phyloP scores from a whole-genome alignment of 305 asterid genomes.

The Fraxinus albicans region DNA sequence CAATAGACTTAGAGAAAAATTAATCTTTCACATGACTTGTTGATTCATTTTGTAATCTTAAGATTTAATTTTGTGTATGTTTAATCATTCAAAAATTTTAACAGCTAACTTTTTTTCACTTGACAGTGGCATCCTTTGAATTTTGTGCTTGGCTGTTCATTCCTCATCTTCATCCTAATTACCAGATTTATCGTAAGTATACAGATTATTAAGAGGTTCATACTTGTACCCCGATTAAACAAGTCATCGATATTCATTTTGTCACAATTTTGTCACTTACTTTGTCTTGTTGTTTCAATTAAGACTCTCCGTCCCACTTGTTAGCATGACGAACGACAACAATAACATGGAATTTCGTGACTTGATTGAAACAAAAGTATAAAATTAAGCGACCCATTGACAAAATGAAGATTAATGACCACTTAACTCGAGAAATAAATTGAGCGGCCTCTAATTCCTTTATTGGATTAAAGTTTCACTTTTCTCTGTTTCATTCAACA shows the following conservation, averaged over 20 bases:
- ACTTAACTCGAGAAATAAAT: constrained; percentile 13
- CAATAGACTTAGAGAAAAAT: not conserved
- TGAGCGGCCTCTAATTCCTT: not conserved
- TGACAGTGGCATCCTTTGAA: constrained; percentile 71
- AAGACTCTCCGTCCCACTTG: constrained; percentile 21
- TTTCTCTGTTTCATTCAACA: not conserved
- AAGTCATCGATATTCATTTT: not conserved
- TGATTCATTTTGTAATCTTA: not conserved
- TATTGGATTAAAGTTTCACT: not conserved
- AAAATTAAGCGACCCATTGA: not conserved
- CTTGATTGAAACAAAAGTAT: constrained; percentile 24
- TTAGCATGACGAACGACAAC: constrained; percentile 19
- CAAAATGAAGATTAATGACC: not conserved
- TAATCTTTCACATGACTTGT: not conserved
- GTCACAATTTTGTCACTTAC: not conserved
- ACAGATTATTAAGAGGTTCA: not conserved
- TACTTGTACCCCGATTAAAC: not conserved
- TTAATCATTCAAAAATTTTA: not conserved
- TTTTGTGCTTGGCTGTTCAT: constrained; percentile 63
- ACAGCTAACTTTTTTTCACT: not conserved
- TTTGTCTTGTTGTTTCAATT: not conserved
- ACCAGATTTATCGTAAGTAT: constrained; percentile 64
- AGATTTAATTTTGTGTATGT: not conserved
- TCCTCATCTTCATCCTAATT: constrained; percentile 64
- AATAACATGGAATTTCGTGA: not conserved